A percentile compares a stretch with the other conserved stretches of the same genome.
phyloP scores from a whole-genome alignment of 441 rosid species.

The Breynia disticha region DNA sequence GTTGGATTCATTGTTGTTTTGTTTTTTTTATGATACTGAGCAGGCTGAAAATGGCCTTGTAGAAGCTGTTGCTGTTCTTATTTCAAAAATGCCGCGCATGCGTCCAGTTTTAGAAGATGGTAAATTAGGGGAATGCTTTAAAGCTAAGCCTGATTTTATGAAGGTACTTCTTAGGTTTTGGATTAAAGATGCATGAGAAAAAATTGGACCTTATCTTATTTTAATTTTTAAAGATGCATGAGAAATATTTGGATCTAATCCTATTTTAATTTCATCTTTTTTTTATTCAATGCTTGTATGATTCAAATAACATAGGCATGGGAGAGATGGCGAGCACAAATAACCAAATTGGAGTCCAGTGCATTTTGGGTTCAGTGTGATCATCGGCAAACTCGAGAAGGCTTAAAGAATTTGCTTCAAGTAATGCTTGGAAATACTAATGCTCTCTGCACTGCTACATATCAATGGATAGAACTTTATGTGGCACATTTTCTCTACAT shows the following conservation, averaged over 20 bases:
- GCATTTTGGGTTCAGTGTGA: slow-evolving; percentile 82
- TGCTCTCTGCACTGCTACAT: slow-evolving; percentile 47
- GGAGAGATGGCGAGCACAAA: slow-evolving; percentile 90
- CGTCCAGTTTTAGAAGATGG: slow-evolving; percentile 54
- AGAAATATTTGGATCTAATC: slow-evolving; percentile 2
- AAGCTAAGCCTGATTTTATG: slow-evolving; percentile 80
- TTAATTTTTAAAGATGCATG: neutral
- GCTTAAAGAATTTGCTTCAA: slow-evolving; percentile 81
- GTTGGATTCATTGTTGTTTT: slow-evolving; percentile 12
- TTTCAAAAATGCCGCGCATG: slow-evolving; percentile 90
- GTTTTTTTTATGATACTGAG: slow-evolving; percentile 18
- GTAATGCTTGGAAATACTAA: slow-evolving; percentile 68
- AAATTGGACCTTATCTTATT: neutral
- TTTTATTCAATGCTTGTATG: slow-evolving; percentile 9
- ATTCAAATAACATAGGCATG: slow-evolving; percentile 47
- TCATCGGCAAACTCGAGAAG: slow-evolving; percentile 64
- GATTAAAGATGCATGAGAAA: neutral
- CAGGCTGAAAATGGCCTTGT: slow-evolving; percentile 94
- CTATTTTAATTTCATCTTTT: slow-evolving; percentile 4
- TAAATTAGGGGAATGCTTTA: slow-evolving; percentile 73
- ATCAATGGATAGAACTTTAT: slow-evolving; percentile 74
- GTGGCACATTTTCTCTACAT: slow-evolving; percentile 67
- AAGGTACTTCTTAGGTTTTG: slow-evolving; percentile 42
- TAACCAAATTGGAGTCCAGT: slow-evolving; percentile 76
- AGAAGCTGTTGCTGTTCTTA: slow-evolving; percentile 84